These are phyloP conservation scores for Gracilaria caudata DNA, from an alignment of 23 red algal genomes.

Conservation along the genomic window DNA sequence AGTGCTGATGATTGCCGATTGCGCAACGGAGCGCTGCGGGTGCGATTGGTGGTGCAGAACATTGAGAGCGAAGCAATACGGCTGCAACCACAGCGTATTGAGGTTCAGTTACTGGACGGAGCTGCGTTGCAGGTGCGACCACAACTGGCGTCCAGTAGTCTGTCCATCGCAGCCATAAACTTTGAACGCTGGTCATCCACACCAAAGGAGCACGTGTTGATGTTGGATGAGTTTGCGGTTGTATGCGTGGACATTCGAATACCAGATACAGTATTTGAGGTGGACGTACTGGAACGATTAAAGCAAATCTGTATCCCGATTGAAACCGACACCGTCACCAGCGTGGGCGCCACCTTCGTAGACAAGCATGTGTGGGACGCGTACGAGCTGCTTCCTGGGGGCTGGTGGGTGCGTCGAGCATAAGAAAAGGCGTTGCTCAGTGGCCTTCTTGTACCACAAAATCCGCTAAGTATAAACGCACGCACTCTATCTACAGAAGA, in stretches of 20 bases:
- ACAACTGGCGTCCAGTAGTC: not conserved
- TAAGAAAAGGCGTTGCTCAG: too few relatives aligned
- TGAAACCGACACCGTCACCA: not conserved
- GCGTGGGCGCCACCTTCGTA: not conserved
- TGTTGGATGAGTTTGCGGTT: slow-evolving; percentile 53
- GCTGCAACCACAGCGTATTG: not conserved
- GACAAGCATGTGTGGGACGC: slow-evolving; percentile 43
- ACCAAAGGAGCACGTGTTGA: not conserved
- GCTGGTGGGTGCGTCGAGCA: slow-evolving; percentile 54
- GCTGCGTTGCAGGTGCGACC: not conserved
- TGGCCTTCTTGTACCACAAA: too few relatives aligned
- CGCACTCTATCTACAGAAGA: too few relatives aligned
- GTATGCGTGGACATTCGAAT: slow-evolving; percentile 7
- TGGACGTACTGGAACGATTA: slow-evolving; percentile 50
- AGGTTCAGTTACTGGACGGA: not conserved
- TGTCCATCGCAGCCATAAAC: not conserved
- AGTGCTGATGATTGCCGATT: slow-evolving; percentile 42
- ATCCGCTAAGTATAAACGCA: too few relatives aligned
- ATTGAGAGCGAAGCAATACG: not conserved
- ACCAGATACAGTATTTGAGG: slow-evolving; percentile 27
- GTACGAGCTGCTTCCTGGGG: slow-evolving; percentile 49
- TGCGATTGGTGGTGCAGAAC: slow-evolving; percentile 51
- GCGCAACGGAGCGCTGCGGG: slow-evolving; percentile 1
- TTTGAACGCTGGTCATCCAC: not conserved
- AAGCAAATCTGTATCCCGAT: slow-evolving; percentile 9